Conservation (phyloP, 257 asterid species). For the Eucommia ulmoides region DNA sequence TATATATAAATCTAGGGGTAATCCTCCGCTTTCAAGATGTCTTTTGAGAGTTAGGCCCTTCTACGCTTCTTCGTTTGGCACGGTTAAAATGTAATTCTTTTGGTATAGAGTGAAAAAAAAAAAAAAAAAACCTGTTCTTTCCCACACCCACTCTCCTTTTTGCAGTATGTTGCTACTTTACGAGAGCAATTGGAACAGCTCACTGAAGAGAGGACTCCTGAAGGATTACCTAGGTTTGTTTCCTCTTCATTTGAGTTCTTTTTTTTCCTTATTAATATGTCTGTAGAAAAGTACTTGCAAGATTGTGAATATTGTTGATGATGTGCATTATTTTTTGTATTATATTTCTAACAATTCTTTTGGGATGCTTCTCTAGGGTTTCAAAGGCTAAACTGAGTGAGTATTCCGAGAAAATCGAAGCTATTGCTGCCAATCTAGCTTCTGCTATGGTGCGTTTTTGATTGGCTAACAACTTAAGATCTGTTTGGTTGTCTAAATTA, state of each 20-base stretch:
- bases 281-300: too few relatives aligned
- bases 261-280: background rate
- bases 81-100: too few relatives aligned
- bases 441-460: slow-evolving; percentile 39
- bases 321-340: background rate
- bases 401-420: slow-evolving; percentile 70
- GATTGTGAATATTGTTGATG: background rate
- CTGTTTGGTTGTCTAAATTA: too few relatives aligned
- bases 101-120: too few relatives aligned
- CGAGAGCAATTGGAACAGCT: slow-evolving; percentile 87
- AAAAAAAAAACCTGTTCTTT: too few relatives aligned
- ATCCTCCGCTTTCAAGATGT: too few relatives aligned
- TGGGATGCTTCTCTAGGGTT: slow-evolving; percentile 26
- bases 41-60: too few relatives aligned
- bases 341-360: slow-evolving; percentile 3
- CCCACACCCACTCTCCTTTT: too few relatives aligned
- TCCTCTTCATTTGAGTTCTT: background rate
- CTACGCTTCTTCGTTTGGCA: too few relatives aligned
- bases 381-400: slow-evolving; percentile 67
- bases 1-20: too few relatives aligned
- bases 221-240: slow-evolving; percentile 74
- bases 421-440: slow-evolving; percentile 56
- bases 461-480: too few relatives aligned
- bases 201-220: slow-evolving; percentile 65
- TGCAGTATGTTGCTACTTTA: slow-evolving; percentile 75